These are phyloP conservation scores for Pouteria campechiana DNA, from an alignment of 179 eudicot genomes.

Conservation along the genomic window DNA sequence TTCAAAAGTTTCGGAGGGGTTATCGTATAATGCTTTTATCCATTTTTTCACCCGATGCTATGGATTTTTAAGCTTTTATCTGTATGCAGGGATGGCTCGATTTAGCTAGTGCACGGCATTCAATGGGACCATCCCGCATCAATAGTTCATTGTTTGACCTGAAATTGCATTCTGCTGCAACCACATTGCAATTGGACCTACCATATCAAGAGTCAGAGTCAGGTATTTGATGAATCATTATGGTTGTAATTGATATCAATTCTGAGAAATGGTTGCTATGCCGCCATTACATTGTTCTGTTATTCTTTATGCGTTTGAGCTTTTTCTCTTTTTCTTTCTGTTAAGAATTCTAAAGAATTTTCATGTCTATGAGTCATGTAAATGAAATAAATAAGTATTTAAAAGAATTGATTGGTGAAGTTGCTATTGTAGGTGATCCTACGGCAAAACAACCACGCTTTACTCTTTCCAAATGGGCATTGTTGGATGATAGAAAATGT, in stretches of 20 bases:
- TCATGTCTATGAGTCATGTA: background rate
- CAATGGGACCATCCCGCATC: constrained; percentile 82
- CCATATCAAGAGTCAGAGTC: too few species aligned
- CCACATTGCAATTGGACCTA: constrained; percentile 33
- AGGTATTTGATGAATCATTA: too few species aligned
- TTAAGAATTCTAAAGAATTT: too few species aligned
- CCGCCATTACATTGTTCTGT: too few species aligned
- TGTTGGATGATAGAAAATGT: constrained; percentile 15
- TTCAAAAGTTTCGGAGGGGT: too few species aligned
- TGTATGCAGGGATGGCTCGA: constrained; percentile 66
- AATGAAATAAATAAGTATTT: background rate
- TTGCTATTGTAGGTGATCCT: constrained; percentile 16
- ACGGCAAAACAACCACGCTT: constrained; percentile 30
- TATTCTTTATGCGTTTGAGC: too few species aligned
- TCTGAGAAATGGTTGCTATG: too few species aligned
- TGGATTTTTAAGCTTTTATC: too few species aligned
- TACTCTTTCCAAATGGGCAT: constrained; percentile 56
- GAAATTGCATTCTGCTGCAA: constrained; percentile 63
- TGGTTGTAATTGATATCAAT: too few species aligned
- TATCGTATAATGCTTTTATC: too few species aligned
- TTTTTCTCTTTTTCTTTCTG: too few species aligned
- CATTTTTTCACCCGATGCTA: too few species aligned
- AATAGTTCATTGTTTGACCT: constrained; percentile 57
- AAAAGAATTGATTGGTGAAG: background rate
- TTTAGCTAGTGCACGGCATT: constrained; percentile 78